phyloP scores from a whole-genome alignment of 768 basidiomycete species.

The Xerocomellus amylosporus region DNA sequence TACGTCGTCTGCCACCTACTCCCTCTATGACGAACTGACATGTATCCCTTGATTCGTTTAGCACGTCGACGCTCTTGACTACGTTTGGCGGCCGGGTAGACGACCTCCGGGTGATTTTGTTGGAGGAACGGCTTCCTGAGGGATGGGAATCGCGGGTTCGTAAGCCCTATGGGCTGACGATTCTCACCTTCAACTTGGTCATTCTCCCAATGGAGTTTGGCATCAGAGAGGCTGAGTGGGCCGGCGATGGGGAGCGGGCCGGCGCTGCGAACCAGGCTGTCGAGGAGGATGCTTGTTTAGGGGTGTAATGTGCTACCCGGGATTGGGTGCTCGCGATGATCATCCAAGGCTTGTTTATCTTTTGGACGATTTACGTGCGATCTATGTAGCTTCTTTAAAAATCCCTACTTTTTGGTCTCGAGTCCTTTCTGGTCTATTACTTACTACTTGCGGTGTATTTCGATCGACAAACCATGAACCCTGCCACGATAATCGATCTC shows the following conservation, averaged over 20 bases:
- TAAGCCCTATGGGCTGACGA: slow-evolving; percentile 54
- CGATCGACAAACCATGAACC: slow-evolving; percentile 11
- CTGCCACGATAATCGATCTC: slow-evolving; percentile 24
- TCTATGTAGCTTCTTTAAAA: too few relatives aligned
- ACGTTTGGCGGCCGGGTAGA: slow-evolving; percentile 37
- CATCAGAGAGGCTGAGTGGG: slow-evolving; percentile 13
- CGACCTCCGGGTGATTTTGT: slow-evolving; percentile 51
- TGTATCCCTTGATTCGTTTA: slow-evolving; percentile 21
- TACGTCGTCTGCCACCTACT: slow-evolving; percentile 32
- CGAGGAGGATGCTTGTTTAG: neutral
- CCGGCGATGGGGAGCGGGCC: neutral
- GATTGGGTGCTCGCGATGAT: neutral
- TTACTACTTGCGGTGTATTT: slow-evolving; percentile 19
- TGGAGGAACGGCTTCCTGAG: slow-evolving; percentile 65
- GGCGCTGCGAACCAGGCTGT: neutral
- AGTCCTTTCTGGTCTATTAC: too few relatives aligned
- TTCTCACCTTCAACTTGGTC: slow-evolving; percentile 48
- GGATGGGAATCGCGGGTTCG: slow-evolving; percentile 65
- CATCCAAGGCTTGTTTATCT: too few relatives aligned
- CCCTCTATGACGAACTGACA: neutral
- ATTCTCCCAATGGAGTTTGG: slow-evolving; percentile 6
- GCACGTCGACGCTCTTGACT: slow-evolving; percentile 57
- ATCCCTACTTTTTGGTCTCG: too few relatives aligned
- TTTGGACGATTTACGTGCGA: too few relatives aligned
- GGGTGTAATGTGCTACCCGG: neutral